Evolutionary conservation across 805 yeast species (phyloP), one percentile per base, ranked within the genome.

Genomic region (Candida boidinii): DNA sequence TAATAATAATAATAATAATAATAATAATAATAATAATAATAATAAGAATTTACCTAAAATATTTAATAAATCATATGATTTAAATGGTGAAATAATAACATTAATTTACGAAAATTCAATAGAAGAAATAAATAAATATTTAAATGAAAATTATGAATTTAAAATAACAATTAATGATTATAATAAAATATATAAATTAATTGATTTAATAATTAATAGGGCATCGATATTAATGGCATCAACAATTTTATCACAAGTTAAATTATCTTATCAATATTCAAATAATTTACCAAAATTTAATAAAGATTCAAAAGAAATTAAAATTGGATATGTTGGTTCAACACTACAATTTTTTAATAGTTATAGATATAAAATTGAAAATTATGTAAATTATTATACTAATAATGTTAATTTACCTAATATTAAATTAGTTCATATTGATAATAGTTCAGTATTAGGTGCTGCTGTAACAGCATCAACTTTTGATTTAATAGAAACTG

Each of bases 401-500:
- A 43, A 49, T 4, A 34, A 39, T 18, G 34, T 45, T 3, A 44
- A 55, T 36, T 54, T 62, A 9, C 52, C 56, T 7, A 34, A 39
- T n/a, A 55, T 70, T 12, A 53, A 54, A 16, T 56, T 72, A 31
- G 54, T 49, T 33, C 53, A 58, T 28, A 53, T 70, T 18, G 64
- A 62, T 13, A 59, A 71, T 39, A 67, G 73, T 33, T 64, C 72
- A 12, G 54, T 72, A 7, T 53, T 70, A 20, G 79, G 79, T 4
- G 73, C 76, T 18, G 77, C 73, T 10, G 64, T 72, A 28, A 71
- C 73, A 13, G 75, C 76, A n/a, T n/a, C n/a, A n/a, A n/a, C n/a
- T n/a, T n/a, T n/a, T n/a, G n/a, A n/a, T n/a, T n/a, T n/a, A n/a
- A n/a, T n/a, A n/a, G n/a, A n/a, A n/a, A n/a, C n/a, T n/a, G n/a